A percentile compares a stretch with the other conserved stretches of the same genome.
phyloP scores from a whole-genome alignment of 257 asterid species.

The Avicennia marina region DNA sequence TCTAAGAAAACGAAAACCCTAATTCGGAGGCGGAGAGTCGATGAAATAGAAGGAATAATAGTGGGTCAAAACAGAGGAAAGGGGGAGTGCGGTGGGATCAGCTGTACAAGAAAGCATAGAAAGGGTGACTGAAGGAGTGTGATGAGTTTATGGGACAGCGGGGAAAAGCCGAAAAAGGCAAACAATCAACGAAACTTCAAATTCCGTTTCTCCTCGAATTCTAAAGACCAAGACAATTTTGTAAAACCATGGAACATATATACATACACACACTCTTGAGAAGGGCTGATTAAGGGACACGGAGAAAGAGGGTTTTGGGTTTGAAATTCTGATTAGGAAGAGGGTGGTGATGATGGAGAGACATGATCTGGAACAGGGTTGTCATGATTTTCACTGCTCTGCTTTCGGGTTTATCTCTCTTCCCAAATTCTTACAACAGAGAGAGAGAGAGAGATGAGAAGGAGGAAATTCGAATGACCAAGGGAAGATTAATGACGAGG shows the following conservation, averaged over 20 bases:
- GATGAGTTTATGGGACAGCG: conserved; percentile 22
- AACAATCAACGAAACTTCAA: conserved; percentile 26
- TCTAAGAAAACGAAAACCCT: conserved; percentile 33
- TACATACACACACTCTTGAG: not conserved
- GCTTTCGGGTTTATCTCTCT: too few species aligned
- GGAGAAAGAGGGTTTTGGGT: conserved; percentile 34
- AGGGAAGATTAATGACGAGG: too few species aligned
- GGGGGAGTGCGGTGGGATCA: conserved; percentile 45
- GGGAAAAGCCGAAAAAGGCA: conserved; percentile 37
- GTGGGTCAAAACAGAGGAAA: conserved; percentile 46
- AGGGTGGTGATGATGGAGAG: conserved; percentile 41
- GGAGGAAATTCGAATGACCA: too few species aligned
- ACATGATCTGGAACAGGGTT: conserved; percentile 33
- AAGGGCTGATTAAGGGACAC: not conserved
- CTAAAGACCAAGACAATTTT: not conserved
- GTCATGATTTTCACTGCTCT: conserved; percentile 38
- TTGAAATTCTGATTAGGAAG: conserved; percentile 39
- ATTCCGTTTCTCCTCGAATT: conserved; percentile 18
- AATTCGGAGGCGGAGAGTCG: conserved; percentile 38
- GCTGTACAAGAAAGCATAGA: conserved; percentile 57
- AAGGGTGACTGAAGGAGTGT: conserved; percentile 33
- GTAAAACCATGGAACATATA: not conserved
- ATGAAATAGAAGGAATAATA: conserved; percentile 17
- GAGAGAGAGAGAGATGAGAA: too few species aligned
- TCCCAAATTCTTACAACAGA: too few species aligned